phyloP scores from a whole-genome alignment of 2,329 filamentous ascomycete species.

The Aspergillus aculeatinus region DNA sequence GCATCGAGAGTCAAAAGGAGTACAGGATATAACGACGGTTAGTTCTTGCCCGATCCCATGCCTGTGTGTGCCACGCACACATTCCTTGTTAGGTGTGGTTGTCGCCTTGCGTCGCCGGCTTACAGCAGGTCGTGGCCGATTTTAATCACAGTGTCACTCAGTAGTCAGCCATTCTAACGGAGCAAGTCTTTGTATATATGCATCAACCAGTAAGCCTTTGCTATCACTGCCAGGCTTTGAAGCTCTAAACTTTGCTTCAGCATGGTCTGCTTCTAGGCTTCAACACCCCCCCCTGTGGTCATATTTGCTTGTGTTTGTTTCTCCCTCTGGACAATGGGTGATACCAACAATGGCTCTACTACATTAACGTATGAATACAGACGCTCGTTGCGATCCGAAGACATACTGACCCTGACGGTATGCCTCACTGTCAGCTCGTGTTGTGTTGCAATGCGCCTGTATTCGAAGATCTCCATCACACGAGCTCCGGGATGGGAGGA shows the following conservation, averaged over 20 bases:
- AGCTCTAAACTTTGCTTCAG: background rate
- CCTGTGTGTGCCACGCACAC: conserved; percentile 1
- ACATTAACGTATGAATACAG: conserved; percentile 10
- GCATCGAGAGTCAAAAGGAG: background rate
- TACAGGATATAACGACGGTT: background rate
- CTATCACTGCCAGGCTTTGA: background rate
- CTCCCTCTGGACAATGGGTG: background rate
- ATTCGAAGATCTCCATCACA: conserved; percentile 30
- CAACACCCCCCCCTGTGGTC: too few species aligned
- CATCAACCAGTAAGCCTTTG: background rate
- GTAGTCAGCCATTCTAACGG: background rate
- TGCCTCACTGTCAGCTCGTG: conserved; percentile 21
- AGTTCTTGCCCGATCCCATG: background rate
- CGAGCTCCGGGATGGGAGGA: conserved; percentile 23
- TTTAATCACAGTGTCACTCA: background rate
- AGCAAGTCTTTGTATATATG: background rate
- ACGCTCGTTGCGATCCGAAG: conserved; percentile 15
- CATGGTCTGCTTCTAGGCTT: background rate
- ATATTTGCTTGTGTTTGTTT: background rate
- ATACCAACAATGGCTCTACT: background rate
- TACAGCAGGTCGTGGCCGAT: background rate
- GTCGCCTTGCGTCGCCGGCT: background rate
- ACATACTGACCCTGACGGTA: conserved; percentile 20
- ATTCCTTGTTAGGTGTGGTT: background rate
- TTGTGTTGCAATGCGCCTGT: conserved; percentile 23